Base-by-base conservation (phyloP, 176 grass and related monocot genomes). In the Triticum timopheevii region DNA sequence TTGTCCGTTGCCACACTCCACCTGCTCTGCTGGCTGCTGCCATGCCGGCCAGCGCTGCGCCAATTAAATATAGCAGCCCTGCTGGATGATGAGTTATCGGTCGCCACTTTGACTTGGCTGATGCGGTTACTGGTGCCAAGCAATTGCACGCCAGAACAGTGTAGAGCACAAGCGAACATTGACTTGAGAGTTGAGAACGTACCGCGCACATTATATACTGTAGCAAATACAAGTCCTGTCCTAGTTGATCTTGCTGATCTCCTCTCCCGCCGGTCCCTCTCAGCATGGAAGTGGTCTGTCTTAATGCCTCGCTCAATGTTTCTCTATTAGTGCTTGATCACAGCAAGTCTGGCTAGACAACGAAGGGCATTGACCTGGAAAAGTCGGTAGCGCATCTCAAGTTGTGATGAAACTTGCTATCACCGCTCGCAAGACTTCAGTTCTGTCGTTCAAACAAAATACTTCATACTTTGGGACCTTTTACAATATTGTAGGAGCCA, bases 331-430 rank as follows among this genome's bases (percentile, higher is more conserved):
- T 62, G 76, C 6, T 39, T 61, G 54, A 62, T 61, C 54, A 61
- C 74, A 38, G 56, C 42, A 83, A 61, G 17, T 72, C 66, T 24
- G 49, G 25, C 35, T 63, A 17, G 78, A 80, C 78, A 65, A 15
- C 36, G 78, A 80, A 80, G 42, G 59, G 59, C n/a, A 16, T 80
- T 64, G 77, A 80, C 77, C 58, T 64, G 10, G 49, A 19, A 5
- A 76, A 31, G 73, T 76, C 25, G 73, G 73, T 76, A 56, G 25
- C 28, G 47, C 28, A 56, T 33, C 73, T 76, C 8, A 56, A 58
- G 28, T 77, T 34, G 45, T 33, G 2, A 22, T 11, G 27, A 77
- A 77, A 19, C 19, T 52, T 31, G 8, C 2, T 25, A 13, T 73
- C 6, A 15, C 45, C 13, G 5, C 27, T 16, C 25, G 12, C 63